phyloP scores from a whole-genome alignment of 169 alveolate genomes.

The Perkinsus olseni region DNA sequence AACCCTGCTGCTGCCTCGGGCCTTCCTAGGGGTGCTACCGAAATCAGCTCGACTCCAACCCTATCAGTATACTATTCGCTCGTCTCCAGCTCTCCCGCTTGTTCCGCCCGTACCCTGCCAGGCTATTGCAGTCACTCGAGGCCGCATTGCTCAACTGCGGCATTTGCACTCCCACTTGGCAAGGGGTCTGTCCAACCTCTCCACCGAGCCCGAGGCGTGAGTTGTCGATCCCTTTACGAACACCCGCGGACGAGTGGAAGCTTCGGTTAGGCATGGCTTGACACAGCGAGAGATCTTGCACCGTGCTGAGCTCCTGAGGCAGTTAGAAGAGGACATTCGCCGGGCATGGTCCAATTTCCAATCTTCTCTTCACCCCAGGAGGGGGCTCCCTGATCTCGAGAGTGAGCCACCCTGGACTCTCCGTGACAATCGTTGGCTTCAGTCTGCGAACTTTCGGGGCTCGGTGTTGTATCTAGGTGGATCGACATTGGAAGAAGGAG shows the following conservation, averaged over 20 bases:
- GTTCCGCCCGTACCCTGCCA: no score
- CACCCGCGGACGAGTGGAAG: not conserved
- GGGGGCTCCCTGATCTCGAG: not conserved
- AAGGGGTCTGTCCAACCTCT: not conserved
- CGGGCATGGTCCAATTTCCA: not conserved
- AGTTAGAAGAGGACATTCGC: not conserved
- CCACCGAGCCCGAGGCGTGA: not conserved
- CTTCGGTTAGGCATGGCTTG: not conserved
- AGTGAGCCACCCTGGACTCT: not conserved
- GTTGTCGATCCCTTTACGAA: not conserved
- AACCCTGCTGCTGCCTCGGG: not conserved
- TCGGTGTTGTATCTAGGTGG: no score
- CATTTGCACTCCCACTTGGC: not conserved
- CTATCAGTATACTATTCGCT: not conserved
- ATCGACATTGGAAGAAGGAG: no score
- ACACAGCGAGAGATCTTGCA: not conserved
- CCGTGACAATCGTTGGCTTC: not conserved
- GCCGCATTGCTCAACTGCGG: not conserved
- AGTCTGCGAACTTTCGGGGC: no score
- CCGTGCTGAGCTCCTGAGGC: not conserved
- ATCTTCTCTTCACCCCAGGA: not conserved
- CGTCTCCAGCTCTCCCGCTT: no score
- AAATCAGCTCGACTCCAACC: no score
- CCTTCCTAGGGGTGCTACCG: no score
- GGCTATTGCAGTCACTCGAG: not conserved